Percentiles rank a stretch among this genome's conserved stretches.
These are phyloP conservation scores for Colletotrichum sp. DNA, from an alignment of 2,329 filamentous ascomycete species.

Conservation along the genomic window DNA sequence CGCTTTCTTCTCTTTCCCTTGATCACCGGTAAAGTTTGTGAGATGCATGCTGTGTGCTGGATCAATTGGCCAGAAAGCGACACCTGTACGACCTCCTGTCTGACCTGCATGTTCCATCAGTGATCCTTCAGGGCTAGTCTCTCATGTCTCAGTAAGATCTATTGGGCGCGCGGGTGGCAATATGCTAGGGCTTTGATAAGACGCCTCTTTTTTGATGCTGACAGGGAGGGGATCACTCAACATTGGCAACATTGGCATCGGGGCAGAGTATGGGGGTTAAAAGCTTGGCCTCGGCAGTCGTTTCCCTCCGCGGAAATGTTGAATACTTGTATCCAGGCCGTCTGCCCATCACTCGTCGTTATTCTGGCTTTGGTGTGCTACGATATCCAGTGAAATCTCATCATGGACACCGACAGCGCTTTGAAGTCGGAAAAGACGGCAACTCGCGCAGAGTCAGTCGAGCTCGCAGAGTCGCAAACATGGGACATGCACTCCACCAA, in stretches of 20 bases:
- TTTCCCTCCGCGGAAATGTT: not conserved
- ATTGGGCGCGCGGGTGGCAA: not conserved
- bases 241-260: not conserved
- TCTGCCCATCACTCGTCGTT: not conserved
- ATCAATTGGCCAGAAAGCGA: not conserved
- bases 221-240: not conserved
- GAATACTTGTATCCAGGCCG: not conserved
- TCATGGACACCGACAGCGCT: not conserved
- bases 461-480: conserved; percentile 24
- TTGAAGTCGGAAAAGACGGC: conserved; percentile 2
- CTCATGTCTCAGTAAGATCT: not conserved
- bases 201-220: not conserved
- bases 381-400: not conserved
- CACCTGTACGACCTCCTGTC: not conserved
- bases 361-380: not conserved
- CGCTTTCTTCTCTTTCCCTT: not conserved
- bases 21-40: not conserved
- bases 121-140: not conserved
- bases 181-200: conserved; percentile 3
- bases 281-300: conserved; percentile 12
- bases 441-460: not conserved
- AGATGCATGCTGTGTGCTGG: conserved; percentile 1
- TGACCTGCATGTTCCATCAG: not conserved
- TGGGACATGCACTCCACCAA: conserved; percentile 31
- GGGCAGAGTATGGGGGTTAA: not conserved